Conservation (phyloP, 352 stramenopile species). For the Phytophthora fragariaefolia region DNA sequence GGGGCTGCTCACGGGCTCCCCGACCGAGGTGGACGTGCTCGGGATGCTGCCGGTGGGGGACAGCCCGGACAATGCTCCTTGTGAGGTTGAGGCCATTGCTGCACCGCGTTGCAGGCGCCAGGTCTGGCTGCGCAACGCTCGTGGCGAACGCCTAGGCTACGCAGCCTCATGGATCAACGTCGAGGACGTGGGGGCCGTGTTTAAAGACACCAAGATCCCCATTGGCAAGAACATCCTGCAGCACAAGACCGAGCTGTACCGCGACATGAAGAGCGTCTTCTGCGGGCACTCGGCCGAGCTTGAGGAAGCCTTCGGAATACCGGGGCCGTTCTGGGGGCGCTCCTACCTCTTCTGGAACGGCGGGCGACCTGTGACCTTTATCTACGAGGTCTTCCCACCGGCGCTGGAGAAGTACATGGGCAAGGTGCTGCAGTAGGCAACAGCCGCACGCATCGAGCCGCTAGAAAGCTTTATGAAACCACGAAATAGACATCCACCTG, state of each 20-base stretch:
- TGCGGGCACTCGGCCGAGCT: slow-evolving; percentile 62
- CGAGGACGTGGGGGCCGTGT: slow-evolving; percentile 71
- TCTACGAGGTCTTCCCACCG: slow-evolving; percentile 91
- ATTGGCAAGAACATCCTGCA: slow-evolving; percentile 86
- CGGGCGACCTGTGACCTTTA: slow-evolving; percentile 79
- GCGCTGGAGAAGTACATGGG: slow-evolving; percentile 83
- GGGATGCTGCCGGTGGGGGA: slow-evolving; percentile 58
- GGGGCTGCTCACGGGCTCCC: slow-evolving; percentile 73
- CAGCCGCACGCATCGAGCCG: neutral
- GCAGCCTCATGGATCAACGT: slow-evolving; percentile 81
- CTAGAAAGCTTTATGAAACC: slow-evolving; percentile 6
- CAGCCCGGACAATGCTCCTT: slow-evolving; percentile 49
- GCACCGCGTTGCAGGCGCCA: slow-evolving; percentile 72
- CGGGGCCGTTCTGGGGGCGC: slow-evolving; percentile 82
- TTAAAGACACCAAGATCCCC: slow-evolving; percentile 81
- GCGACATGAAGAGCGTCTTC: slow-evolving; percentile 87
- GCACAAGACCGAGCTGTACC: slow-evolving; percentile 87
- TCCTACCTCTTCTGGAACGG: slow-evolving; percentile 90
- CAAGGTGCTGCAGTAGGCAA: slow-evolving; percentile 49
- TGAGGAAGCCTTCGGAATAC: slow-evolving; percentile 66
- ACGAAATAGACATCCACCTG: slow-evolving; percentile 22
- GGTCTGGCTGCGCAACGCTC: slow-evolving; percentile 78
- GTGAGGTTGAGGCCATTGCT: slow-evolving; percentile 57
- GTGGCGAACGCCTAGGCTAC: slow-evolving; percentile 79
- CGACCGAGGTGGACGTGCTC: slow-evolving; percentile 83